Base-by-base conservation (phyloP, 2,329 filamentous ascomycete genomes). In the Talaromyces sp. region DNA sequence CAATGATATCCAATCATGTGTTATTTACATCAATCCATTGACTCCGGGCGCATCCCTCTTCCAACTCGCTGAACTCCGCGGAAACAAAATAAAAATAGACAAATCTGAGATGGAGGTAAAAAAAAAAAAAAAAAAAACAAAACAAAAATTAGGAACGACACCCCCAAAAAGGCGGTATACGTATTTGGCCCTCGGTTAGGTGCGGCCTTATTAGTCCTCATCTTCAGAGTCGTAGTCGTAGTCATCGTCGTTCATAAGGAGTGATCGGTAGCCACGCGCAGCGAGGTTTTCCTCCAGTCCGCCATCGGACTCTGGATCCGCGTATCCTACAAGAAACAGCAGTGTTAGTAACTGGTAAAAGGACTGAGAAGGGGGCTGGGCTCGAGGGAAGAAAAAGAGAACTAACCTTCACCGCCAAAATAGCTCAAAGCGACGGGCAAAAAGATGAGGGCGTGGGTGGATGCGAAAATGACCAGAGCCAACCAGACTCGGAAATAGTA, bases 401-500 rank as follows among this genome's bases (percentile, higher is more conserved):
- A 77, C 80, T 71, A 75, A 85, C 84, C 93, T 67, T 88, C 85
- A 1, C 95, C 95, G 19, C 95, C 95, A 57, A 90, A 83, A 56
- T 97, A 81, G 71, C 91, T 96, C 66, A 99, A 81, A 1, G 90
- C 89, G 0, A 98, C 95, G 0, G 95, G 95, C 68, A 99, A 79
- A 74, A 98, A 96, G 8, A 99, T 84, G 55, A 99, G 81, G 0
- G 95, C 92, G 74, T 99, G 95, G 10, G 88, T 83, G 8, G 91
- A 91, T 2, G 93, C 96, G 74, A 96, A 93, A 10, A 96, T 74
- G 11, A 99, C 93, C 59, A 99, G 84, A 7, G 93, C 89, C 19
- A 97, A 80, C 95, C 95, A 99, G 51, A 99, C 90, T 51, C 95
- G 85, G 83, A 99, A 99, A 77, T 99, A 99, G 78, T 99, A 99